Conservation (phyloP, 345 rosid genomes). For the Anacardium occidentale region DNA sequence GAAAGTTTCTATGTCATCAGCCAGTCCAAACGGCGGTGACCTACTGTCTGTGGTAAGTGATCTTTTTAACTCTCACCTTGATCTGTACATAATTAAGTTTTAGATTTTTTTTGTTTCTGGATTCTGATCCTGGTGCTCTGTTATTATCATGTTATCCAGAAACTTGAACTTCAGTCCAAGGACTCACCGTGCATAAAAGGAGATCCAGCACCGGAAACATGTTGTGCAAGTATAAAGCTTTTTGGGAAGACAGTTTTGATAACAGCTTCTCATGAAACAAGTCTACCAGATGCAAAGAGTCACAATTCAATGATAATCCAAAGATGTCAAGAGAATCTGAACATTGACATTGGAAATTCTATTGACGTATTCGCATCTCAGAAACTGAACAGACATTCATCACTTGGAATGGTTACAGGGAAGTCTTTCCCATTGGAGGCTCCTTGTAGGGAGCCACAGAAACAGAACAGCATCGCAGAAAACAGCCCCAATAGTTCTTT, state of each 20-base stretch:
- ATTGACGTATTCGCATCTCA: slow-evolving; percentile 14
- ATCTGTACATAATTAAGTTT: not conserved
- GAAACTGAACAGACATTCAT: slow-evolving; percentile 33
- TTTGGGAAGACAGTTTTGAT: slow-evolving; percentile 63
- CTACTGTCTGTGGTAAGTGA: slow-evolving; percentile 25
- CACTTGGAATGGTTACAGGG: slow-evolving; percentile 34
- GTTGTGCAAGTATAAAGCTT: slow-evolving; percentile 30
- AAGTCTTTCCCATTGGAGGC: not conserved
- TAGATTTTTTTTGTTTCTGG: not conserved
- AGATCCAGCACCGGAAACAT: slow-evolving; percentile 10
- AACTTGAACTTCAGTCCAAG: slow-evolving; percentile 25
- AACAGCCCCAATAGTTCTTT: slow-evolving; percentile 16
- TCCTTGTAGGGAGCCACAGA: slow-evolving; percentile 15
- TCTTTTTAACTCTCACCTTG: not conserved
- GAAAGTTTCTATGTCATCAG: slow-evolving; percentile 25
- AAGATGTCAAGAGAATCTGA: slow-evolving; percentile 17
- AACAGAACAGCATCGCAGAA: slow-evolving; percentile 17
- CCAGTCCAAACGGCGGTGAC: slow-evolving; percentile 19
- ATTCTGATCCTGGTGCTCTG: not conserved
- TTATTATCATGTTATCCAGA: slow-evolving; percentile 25
- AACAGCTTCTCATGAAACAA: slow-evolving; percentile 27
- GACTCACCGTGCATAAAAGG: slow-evolving; percentile 16
- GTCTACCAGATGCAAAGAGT: slow-evolving; percentile 11
- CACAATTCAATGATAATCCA: slow-evolving; percentile 9
- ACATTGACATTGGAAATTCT: slow-evolving; percentile 14